phyloP scores from a whole-genome alignment of 441 rosid genomes.

The Heliophila coronopifolia region DNA sequence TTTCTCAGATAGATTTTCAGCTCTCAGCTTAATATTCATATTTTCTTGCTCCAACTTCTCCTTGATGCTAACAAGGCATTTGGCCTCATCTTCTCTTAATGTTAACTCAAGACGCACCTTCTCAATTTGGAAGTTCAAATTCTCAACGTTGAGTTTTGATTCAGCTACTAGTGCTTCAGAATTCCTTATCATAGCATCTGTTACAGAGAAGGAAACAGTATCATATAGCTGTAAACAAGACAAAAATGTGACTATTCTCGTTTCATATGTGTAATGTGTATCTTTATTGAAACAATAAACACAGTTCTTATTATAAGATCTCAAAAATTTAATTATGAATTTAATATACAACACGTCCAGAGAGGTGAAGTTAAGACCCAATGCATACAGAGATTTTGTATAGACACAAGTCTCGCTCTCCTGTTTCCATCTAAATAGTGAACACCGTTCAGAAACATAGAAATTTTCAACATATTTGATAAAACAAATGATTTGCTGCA shows the following conservation, averaged over 20 bases:
- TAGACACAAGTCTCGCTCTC: too few relatives aligned
- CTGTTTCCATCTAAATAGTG: constrained; percentile 3
- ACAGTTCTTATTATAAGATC: neutral
- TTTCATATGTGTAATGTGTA: too few relatives aligned
- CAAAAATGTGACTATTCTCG: too few relatives aligned
- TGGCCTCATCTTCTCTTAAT: constrained; percentile 52
- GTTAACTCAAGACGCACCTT: constrained; percentile 40
- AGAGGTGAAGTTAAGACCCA: too few relatives aligned
- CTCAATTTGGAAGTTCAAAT: constrained; percentile 51
- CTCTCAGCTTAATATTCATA: constrained; percentile 38
- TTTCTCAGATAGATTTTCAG: constrained; percentile 39
- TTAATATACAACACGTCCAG: constrained; percentile 1
- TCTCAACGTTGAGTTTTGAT: constrained; percentile 39
- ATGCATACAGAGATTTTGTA: too few relatives aligned
- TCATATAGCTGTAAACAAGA: too few relatives aligned
- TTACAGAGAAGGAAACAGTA: constrained; percentile 16
- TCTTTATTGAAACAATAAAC: neutral
- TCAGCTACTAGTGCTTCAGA: constrained; percentile 46
- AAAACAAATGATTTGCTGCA: too few relatives aligned
- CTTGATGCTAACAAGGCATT: constrained; percentile 35
- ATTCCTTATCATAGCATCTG: constrained; percentile 55
- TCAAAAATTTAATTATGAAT: neutral
- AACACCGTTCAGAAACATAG: neutral
- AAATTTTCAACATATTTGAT: too few relatives aligned
- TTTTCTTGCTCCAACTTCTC: constrained; percentile 57